Conservation (phyloP, 441 rosid species). For the Theobroma grandiflorum region DNA sequence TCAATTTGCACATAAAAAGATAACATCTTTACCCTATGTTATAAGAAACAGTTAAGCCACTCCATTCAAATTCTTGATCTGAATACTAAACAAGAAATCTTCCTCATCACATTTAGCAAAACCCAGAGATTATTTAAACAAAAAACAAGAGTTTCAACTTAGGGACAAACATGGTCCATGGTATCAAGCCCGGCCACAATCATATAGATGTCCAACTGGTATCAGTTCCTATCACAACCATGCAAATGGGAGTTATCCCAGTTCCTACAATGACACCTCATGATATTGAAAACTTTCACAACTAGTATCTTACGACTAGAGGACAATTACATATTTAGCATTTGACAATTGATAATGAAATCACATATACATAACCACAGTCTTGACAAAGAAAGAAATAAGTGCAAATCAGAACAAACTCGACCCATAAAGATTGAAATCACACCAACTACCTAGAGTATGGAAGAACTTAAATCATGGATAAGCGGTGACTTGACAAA, state of each 20-base stretch:
- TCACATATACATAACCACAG: too few species aligned
- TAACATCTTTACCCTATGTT: slow-evolving; percentile 6
- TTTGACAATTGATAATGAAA: too few species aligned
- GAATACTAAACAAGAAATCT: background rate
- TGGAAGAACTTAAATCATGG: too few species aligned
- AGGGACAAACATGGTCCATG: background rate
- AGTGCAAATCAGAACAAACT: too few species aligned
- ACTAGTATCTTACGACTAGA: background rate
- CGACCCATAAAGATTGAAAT: too few species aligned
- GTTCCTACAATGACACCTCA: background rate
- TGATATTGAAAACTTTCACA: background rate
- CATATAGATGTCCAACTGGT: background rate
- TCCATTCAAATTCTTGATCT: slow-evolving; percentile 16
- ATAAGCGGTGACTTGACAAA: too few species aligned
- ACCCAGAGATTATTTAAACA: slow-evolving; percentile 4
- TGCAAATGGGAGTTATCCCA: background rate
- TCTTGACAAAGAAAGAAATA: too few species aligned
- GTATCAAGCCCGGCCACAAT: background rate
- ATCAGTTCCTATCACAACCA: background rate
- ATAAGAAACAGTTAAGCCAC: background rate
- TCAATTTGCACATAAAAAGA: background rate
- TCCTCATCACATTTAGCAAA: slow-evolving; percentile 4
- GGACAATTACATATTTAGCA: background rate
- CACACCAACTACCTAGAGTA: too few species aligned
- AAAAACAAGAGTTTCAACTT: background rate